Evolutionary conservation across 176 grass and related monocot species (phyloP).

Genomic region (Phoenix dactylifera): DNA sequence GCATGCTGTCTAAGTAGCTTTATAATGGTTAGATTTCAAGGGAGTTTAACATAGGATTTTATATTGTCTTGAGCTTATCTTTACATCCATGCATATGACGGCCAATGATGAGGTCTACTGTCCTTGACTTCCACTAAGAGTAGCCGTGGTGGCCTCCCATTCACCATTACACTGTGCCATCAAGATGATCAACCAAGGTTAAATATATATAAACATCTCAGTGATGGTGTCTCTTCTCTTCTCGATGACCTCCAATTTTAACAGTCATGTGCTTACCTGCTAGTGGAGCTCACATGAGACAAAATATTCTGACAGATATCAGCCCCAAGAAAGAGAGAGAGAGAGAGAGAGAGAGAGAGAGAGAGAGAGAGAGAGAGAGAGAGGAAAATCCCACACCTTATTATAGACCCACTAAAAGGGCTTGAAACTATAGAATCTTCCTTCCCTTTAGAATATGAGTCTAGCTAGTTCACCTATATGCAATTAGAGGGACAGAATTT

Average conservation of each 20-base stretch:
- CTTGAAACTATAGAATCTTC: constrained; percentile 25
- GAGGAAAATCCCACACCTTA: constrained; percentile 7
- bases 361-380: too few relatives aligned
- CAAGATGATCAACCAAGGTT: constrained; percentile 8
- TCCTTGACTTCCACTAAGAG: background rate
- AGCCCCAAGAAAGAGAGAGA: background rate
- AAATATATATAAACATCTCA: constrained; percentile 12
- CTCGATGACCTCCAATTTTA: constrained; percentile 2
- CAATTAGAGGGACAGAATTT: constrained; percentile 1
- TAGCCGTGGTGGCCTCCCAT: background rate
- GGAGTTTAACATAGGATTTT: background rate
- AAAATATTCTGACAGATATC: constrained; percentile 17
- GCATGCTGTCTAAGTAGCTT: background rate
- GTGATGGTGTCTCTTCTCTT: constrained; percentile 3
- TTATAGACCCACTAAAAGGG: background rate
- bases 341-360: too few relatives aligned
- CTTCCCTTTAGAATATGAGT: background rate
- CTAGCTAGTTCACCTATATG: constrained; percentile 12
- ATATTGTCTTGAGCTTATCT: background rate
- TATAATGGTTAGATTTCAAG: background rate
- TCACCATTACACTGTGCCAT: background rate
- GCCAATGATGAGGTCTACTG: constrained; percentile 9
- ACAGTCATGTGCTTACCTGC: constrained; percentile 26
- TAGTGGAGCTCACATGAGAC: constrained; percentile 43
- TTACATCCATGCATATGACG: background rate